Percentiles rank a stretch among this genome's conserved stretches.
phyloP scores from a whole-genome alignment of 2,329 filamentous ascomycete genomes.

The Aureobasidium sp. region DNA sequence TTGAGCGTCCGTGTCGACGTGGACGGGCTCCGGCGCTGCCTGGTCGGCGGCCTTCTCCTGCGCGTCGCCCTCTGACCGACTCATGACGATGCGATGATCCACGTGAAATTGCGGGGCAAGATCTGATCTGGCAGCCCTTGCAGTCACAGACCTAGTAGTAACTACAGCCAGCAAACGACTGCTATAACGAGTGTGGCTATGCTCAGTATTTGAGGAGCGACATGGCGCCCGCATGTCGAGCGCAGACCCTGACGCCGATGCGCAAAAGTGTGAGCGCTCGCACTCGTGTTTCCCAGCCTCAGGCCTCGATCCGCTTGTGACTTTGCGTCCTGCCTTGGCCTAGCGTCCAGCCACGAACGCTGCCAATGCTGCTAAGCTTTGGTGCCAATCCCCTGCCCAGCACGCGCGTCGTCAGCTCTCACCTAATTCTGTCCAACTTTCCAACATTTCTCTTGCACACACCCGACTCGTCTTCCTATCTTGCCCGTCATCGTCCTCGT shows the following conservation, averaged over 20 bases:
- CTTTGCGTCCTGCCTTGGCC: too few relatives aligned
- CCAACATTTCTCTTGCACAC: background rate
- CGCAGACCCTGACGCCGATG: too few relatives aligned
- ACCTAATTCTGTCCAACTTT: background rate
- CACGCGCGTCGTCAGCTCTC: background rate
- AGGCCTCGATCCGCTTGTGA: too few relatives aligned
- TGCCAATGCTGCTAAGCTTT: background rate
- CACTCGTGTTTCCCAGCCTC: too few relatives aligned
- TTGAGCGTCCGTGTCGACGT: background rate
- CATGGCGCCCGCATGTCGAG: too few relatives aligned
- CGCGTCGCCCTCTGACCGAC: background rate
- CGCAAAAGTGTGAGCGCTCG: too few relatives aligned
- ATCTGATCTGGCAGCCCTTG: too few relatives aligned
- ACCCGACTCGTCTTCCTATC: background rate
- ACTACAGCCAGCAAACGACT: too few relatives aligned
- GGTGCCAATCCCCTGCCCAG: background rate
- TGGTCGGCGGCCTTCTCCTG: background rate
- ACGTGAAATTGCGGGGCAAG: constrained; percentile 15
- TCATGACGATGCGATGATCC: constrained; percentile 1
- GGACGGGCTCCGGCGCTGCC: background rate
- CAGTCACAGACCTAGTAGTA: too few relatives aligned
- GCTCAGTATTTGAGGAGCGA: too few relatives aligned
- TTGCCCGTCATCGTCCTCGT: background rate
- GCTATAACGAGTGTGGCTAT: too few relatives aligned
- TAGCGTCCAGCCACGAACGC: too few relatives aligned